Evolutionary conservation across 768 basidiomycete species (phyloP).

Genomic region (Hygrophoropsis aurantiaca): DNA sequence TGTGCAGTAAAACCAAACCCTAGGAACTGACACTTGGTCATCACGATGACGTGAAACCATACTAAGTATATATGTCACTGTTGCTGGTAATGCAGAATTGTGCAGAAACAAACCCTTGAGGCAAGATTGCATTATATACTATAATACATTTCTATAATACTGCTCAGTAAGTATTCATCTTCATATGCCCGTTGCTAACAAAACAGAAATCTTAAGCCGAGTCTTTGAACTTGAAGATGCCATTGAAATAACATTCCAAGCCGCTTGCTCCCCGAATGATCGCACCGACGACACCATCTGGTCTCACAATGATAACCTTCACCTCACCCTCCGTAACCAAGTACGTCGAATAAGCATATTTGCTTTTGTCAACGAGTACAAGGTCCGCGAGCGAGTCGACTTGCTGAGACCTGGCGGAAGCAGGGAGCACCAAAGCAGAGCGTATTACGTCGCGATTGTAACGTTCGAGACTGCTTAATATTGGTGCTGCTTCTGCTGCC

Average conservation of each 20-base stretch:
- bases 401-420: not conserved
- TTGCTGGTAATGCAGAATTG: no score
- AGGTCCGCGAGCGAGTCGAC: not conserved
- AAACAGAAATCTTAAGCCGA: no score
- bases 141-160: no score
- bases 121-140: no score
- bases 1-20: no score
- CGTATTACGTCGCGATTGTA: not conserved
- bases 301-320: slow-evolving; percentile 12
- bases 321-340: not conserved
- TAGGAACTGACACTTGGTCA: no score
- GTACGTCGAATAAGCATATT: slow-evolving; percentile 7
- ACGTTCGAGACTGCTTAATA: slow-evolving; percentile 5
- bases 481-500: slow-evolving; percentile 9
- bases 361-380: slow-evolving; percentile 5
- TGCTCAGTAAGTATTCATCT: no score
- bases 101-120: no score
- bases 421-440: slow-evolving; percentile 1
- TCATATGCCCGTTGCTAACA: no score
- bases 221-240: no score
- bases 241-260: slow-evolving; percentile 7
- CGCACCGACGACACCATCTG: slow-evolving; percentile 16
- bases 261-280: slow-evolving; percentile 5
- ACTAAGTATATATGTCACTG: no score
- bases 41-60: no score